Evolutionary conservation across 257 asterid species (phyloP).

Genomic region (Solanum chiquidenum): DNA sequence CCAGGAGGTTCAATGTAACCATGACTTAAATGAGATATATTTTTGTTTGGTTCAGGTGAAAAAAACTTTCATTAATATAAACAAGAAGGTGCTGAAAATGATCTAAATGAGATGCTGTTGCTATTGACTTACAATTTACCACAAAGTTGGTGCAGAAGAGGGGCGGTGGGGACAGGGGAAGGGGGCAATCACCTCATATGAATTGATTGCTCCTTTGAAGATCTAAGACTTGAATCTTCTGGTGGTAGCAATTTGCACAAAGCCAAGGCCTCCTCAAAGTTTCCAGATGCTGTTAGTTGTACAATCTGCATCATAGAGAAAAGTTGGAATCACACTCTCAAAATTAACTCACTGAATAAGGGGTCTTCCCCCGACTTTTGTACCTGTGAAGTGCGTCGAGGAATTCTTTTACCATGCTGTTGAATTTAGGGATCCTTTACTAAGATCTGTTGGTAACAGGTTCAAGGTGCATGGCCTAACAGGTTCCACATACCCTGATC

Average conservation of each 20-base stretch:
- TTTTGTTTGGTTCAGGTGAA: neutral
- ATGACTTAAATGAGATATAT: neutral
- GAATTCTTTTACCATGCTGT: neutral
- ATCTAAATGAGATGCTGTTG: neutral
- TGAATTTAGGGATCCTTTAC: neutral
- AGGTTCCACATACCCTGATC: neutral
- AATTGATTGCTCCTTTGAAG: constrained; percentile 94
- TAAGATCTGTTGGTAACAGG: neutral
- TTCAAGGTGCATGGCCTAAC: neutral
- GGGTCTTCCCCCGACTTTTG: neutral
- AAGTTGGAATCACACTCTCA: neutral
- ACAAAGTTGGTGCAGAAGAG: neutral
- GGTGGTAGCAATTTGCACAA: constrained; percentile 94
- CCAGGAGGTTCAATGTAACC: neutral
- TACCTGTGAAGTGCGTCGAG: neutral
- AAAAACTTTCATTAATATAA: neutral
- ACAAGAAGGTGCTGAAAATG: neutral
- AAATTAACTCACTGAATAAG: neutral
- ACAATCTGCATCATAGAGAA: constrained; percentile 60
- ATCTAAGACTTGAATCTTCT: constrained; percentile 91
- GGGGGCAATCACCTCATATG: constrained; percentile 55
- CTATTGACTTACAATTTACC: neutral
- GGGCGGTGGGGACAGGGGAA: neutral
- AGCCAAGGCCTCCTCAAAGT: constrained; percentile 97
- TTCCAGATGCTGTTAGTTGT: constrained; percentile 93